Conservation (phyloP, 2,329 filamentous ascomycete genomes). For the Fusarium torulosum region DNA sequence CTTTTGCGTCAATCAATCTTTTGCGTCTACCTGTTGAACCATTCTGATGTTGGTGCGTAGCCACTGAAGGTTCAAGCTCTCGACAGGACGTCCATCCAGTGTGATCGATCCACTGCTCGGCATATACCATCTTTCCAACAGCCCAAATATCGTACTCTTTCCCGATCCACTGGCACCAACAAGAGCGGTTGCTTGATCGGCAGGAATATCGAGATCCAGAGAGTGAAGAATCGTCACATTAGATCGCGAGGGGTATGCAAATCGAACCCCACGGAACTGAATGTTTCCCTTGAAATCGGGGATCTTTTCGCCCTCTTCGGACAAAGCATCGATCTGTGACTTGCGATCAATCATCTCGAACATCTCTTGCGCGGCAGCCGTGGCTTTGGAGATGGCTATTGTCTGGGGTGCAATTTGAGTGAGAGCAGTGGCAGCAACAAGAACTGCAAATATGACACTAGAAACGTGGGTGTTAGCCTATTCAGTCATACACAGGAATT, state of each 20-base stretch:
- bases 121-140: conserved; percentile 72
- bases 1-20: rapidly evolving
- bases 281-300: conserved; percentile 59
- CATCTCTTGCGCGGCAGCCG: conserved; percentile 60
- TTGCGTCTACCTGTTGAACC: conserved; percentile 57
- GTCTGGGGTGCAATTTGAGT: conserved; percentile 63
- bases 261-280: conserved; percentile 61
- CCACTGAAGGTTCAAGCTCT: conserved; percentile 63
- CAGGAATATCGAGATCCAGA: conserved; percentile 59
- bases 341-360: conserved; percentile 63
- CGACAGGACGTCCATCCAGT: conserved; percentile 59
- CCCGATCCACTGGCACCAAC: conserved; percentile 70
- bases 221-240: conserved; percentile 60
- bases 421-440: conserved; percentile 60
- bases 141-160: conserved; percentile 68
- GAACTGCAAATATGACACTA: conserved; percentile 62
- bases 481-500: rapidly evolving
- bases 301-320: conserved; percentile 51
- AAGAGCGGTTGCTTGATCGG: conserved; percentile 64
- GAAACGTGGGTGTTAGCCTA: not conserved
- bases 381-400: conserved; percentile 60
- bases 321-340: conserved; percentile 59
- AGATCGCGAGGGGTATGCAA: conserved; percentile 69
- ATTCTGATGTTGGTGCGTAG: conserved; percentile 65
- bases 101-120: conserved; percentile 59